Evolutionary conservation across 1,284 basidiomycete species (phyloP).

Genomic region (Microbotryum violaceum): DNA sequence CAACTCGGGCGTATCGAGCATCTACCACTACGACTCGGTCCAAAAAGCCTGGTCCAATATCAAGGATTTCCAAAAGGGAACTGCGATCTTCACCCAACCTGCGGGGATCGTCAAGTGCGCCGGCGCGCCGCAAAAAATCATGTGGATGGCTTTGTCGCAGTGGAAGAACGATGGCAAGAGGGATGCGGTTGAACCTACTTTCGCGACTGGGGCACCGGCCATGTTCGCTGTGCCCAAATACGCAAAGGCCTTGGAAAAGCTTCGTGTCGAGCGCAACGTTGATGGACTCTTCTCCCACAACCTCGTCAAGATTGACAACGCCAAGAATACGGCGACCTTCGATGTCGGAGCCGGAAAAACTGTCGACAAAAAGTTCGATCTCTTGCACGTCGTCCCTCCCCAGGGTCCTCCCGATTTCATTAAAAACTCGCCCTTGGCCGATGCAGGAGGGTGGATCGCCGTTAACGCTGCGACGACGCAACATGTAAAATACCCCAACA

Average conservation of each 20-base stretch:
- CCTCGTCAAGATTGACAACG: slow-evolving; percentile 63
- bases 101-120: slow-evolving; percentile 92
- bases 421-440: slow-evolving; percentile 55
- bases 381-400: slow-evolving; percentile 82
- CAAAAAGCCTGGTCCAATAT: slow-evolving; percentile 81
- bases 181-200: slow-evolving; percentile 60
- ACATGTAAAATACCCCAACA: slow-evolving; percentile 71
- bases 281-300: slow-evolving; percentile 76
- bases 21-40: slow-evolving; percentile 80
- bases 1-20: slow-evolving; percentile 76
- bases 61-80: slow-evolving; percentile 62
- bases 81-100: slow-evolving; percentile 93
- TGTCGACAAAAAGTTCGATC: slow-evolving; percentile 46
- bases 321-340: slow-evolving; percentile 72
- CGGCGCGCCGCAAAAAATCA: slow-evolving; percentile 64
- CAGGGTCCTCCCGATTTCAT: slow-evolving; percentile 81
- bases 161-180: slow-evolving; percentile 43
- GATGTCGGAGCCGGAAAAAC: slow-evolving; percentile 57
- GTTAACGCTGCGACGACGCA: slow-evolving; percentile 73
- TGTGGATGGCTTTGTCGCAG: slow-evolving; percentile 67
- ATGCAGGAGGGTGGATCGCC: slow-evolving; percentile 77
- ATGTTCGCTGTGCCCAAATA: slow-evolving; percentile 91
- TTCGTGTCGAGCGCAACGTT: slow-evolving; percentile 72
- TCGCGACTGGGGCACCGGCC: slow-evolving; percentile 76
- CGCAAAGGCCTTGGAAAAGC: slow-evolving; percentile 68